Evolutionary conservation across 148 eudicot genomes (phyloP).

Genomic region (Rhododendron henanense): DNA sequence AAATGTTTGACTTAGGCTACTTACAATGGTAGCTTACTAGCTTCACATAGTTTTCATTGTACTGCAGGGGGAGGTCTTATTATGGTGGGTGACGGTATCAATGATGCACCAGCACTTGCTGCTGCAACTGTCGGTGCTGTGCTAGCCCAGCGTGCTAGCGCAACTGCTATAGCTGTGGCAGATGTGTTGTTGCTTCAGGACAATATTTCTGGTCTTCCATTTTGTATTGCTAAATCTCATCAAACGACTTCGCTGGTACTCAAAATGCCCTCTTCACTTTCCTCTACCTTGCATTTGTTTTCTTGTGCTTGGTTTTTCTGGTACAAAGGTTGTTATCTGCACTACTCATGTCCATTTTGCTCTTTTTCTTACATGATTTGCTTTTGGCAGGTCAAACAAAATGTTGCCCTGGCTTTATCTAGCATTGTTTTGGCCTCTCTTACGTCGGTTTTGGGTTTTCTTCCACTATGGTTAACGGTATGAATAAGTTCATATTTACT

Average conservation of each 20-base stretch:
- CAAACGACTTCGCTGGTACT: slow-evolving; percentile 87
- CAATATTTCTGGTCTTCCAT: slow-evolving; percentile 85
- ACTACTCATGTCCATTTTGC: not conserved
- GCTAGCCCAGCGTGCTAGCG: slow-evolving; percentile 92
- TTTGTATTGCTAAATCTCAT: slow-evolving; percentile 79
- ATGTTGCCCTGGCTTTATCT: slow-evolving; percentile 86
- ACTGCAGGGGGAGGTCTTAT: slow-evolving; percentile 76
- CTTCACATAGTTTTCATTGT: slow-evolving; percentile 3
- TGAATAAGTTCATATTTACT: not conserved
- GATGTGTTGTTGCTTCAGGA: slow-evolving; percentile 90
- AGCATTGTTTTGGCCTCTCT: slow-evolving; percentile 84
- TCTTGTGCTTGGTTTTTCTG: not conserved
- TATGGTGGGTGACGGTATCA: slow-evolving; percentile 98
- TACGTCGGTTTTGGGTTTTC: slow-evolving; percentile 85
- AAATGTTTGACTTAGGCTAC: not conserved
- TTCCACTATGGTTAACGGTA: slow-evolving; percentile 96
- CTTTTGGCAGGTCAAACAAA: slow-evolving; percentile 76
- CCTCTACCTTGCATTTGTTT: not conserved
- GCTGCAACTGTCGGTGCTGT: slow-evolving; percentile 96
- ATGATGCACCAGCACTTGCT: slow-evolving; percentile 98
- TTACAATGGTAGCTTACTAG: not conserved
- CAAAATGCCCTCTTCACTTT: not conserved
- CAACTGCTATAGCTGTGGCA: slow-evolving; percentile 95
- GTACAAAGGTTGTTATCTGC: not conserved
- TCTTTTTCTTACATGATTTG: slow-evolving; percentile 2